Conservation (phyloP, 176 grass and related monocot genomes). For the Phoenix roebelenii region DNA sequence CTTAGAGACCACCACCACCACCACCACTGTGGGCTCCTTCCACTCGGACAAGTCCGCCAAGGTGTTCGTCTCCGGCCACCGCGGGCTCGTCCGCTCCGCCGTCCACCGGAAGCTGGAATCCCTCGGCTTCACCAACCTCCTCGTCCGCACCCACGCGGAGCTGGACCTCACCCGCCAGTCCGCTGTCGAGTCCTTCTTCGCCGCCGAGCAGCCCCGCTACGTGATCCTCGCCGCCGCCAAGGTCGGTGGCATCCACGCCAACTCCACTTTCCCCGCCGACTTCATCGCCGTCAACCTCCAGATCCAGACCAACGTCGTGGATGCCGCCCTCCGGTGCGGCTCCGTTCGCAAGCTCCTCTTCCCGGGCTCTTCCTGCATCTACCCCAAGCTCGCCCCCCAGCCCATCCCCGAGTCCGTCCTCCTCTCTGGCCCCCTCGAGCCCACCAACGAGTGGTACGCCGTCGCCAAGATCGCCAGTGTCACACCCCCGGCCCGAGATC, state of each 20-base stretch:
- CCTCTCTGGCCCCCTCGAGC: slow-evolving; percentile 64
- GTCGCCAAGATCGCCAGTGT: slow-evolving; percentile 75
- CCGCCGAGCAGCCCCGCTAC: slow-evolving; percentile 44
- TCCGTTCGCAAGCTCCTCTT: slow-evolving; percentile 71
- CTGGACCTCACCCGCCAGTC: slow-evolving; percentile 61
- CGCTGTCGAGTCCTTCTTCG: slow-evolving; percentile 70
- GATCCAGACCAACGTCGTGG: slow-evolving; percentile 82
- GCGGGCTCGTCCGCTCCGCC: slow-evolving; percentile 56
- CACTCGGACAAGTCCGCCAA: slow-evolving; percentile 55
- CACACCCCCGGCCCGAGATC: no score
- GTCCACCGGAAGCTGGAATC: slow-evolving; percentile 39
- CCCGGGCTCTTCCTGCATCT: slow-evolving; percentile 85
- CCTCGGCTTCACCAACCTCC: slow-evolving; percentile 49
- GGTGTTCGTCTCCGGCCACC: slow-evolving; percentile 67
- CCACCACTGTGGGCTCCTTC: slow-evolving; percentile 18
- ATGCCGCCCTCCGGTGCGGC: slow-evolving; percentile 44
- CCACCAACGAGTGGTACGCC: slow-evolving; percentile 86
- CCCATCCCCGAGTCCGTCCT: slow-evolving; percentile 59
- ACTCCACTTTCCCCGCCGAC: slow-evolving; percentile 62
- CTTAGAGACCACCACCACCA: no score
- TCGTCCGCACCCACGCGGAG: slow-evolving; percentile 51
- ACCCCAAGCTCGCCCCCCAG: slow-evolving; percentile 70
- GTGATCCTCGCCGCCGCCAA: slow-evolving; percentile 67
- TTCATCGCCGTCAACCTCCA: slow-evolving; percentile 83
- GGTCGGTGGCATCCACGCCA: slow-evolving; percentile 79